phyloP scores from a whole-genome alignment of 768 basidiomycete genomes.

The Boletus vinaceobasis region DNA sequence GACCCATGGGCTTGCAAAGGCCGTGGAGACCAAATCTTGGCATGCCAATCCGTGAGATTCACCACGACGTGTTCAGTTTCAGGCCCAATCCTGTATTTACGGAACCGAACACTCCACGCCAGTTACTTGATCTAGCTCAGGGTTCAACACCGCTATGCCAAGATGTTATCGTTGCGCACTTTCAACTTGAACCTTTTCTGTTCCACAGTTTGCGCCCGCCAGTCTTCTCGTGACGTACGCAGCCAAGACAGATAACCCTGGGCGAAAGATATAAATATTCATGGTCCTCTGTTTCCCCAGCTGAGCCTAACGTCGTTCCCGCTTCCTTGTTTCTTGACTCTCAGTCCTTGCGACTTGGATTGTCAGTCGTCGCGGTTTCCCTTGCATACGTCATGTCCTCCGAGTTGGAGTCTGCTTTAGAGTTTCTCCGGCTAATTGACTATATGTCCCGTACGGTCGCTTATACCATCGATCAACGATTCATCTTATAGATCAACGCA shows the following conservation, averaged over 20 bases:
- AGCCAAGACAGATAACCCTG: background rate
- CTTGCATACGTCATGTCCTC: background rate
- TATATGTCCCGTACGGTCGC: background rate
- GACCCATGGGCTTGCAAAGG: too few species aligned
- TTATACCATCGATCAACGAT: background rate
- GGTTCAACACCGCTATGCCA: background rate
- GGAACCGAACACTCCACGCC: background rate
- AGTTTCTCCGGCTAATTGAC: background rate
- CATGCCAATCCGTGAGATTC: too few species aligned
- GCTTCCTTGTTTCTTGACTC: background rate
- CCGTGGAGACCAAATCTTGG: too few species aligned
- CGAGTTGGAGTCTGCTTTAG: background rate
- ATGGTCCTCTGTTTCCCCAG: background rate
- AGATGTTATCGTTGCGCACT: background rate
- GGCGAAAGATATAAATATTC: background rate
- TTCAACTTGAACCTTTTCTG: too few species aligned
- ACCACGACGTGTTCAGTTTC: too few species aligned
- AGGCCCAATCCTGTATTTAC: too few species aligned
- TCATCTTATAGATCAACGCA: background rate
- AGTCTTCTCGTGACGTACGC: background rate
- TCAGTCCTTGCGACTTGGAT: background rate
- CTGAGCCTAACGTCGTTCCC: background rate
- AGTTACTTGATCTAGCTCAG: too few species aligned
- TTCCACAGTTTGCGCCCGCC: background rate
- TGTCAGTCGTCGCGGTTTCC: background rate